A percentile compares a stretch with the other conserved stretches of the same genome.
Evolutionary conservation across 306 rosid species (phyloP).

Genomic region (Sicyos baderoa): DNA sequence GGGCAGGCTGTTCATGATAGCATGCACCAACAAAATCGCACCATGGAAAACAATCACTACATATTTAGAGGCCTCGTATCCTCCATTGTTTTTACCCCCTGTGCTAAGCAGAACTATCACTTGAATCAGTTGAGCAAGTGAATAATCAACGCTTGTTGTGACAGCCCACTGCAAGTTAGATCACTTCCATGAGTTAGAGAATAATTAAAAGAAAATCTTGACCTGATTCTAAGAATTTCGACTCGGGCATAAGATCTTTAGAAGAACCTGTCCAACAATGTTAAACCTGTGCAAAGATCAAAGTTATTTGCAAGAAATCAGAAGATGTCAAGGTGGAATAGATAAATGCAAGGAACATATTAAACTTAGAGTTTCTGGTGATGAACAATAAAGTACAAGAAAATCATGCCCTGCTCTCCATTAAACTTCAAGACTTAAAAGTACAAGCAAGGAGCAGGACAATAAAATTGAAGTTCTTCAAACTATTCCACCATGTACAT

Average conservation of each 20-base stretch:
- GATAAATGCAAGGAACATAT: background rate
- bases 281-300: constrained; percentile 67
- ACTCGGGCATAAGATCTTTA: constrained; percentile 6
- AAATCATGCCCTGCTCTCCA: background rate
- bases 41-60: constrained; percentile 60
- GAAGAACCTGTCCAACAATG: constrained; percentile 93
- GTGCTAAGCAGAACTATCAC: constrained; percentile 88
- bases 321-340: constrained; percentile 13
- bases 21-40: constrained; percentile 65
- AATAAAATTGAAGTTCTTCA: background rate
- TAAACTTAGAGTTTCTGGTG: background rate
- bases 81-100: constrained; percentile 78
- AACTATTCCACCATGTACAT: background rate
- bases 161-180: constrained; percentile 86
- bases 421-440: constrained; percentile 8
- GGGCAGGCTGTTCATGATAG: constrained; percentile 71
- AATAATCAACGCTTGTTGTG: constrained; percentile 82
- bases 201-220: background rate
- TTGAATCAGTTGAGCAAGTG: constrained; percentile 76
- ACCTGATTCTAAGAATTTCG: constrained; percentile 20
- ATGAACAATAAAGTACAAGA: background rate
- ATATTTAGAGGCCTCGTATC: constrained; percentile 70
- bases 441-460: background rate
- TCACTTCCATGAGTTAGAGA: constrained; percentile 22
- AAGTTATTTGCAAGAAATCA: constrained; percentile 28